A percentile compares a stretch with the other conserved stretches of the same genome.
Conservation (phyloP, 176 grass and related monocot species). For the Guadua angustifolia region DNA sequence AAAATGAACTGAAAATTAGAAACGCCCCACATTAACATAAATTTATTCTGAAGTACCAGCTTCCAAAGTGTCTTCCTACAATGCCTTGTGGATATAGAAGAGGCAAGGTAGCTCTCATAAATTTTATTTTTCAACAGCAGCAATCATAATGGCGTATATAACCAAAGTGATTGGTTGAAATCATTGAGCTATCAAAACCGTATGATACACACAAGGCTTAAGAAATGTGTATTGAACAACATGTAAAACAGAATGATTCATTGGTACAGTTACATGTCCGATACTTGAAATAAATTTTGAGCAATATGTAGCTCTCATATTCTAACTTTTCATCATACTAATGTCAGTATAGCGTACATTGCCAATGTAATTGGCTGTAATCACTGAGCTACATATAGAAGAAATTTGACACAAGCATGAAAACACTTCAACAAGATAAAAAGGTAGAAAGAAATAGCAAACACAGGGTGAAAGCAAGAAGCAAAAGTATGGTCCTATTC, state of each 20-base stretch:
- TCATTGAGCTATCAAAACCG: constrained; percentile 32
- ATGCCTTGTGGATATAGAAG: background rate
- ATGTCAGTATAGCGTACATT: constrained; percentile 54
- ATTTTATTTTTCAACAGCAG: constrained; percentile 30
- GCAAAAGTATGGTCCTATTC: too few relatives aligned
- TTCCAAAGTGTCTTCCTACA: background rate
- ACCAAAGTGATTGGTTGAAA: constrained; percentile 46
- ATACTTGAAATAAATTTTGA: background rate
- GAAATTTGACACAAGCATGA: background rate
- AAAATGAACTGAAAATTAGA: background rate
- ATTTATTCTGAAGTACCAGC: background rate
- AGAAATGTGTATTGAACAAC: background rate
- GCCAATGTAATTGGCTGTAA: constrained; percentile 43
- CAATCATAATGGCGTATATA: constrained; percentile 65
- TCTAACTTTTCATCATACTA: constrained; percentile 33
- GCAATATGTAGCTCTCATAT: constrained; percentile 46
- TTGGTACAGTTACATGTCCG: background rate
- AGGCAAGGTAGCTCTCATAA: constrained; percentile 34
- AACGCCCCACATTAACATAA: background rate
- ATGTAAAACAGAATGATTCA: background rate
- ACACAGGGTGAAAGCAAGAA: too few relatives aligned
- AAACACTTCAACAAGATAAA: background rate
- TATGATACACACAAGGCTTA: background rate
- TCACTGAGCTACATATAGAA: constrained; percentile 46
- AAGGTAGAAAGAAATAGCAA: background rate